Evolutionary conservation across 2,329 filamentous ascomycete species (phyloP).

Genomic region (Pseudogymnoascus sp.): DNA sequence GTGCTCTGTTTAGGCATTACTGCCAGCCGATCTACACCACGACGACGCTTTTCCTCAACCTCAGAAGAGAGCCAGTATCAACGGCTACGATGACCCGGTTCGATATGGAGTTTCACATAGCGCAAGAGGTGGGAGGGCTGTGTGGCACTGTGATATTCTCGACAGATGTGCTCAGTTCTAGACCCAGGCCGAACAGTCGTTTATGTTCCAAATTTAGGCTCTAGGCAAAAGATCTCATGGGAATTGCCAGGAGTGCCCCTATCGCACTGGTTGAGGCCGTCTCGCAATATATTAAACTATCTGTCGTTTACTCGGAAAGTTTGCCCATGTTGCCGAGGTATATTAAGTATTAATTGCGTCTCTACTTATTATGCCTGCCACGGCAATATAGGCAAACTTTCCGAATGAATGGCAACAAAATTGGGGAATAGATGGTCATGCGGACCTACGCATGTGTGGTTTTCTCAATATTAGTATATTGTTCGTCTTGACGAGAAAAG

Average conservation of each 20-base stretch:
- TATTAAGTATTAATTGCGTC: no score
- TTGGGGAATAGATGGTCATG: constrained; percentile 12
- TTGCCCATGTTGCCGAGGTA: no score
- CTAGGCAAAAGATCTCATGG: no score
- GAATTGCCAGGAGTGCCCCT: no score
- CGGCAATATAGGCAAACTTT: constrained; percentile 22
- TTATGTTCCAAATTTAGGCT: no score
- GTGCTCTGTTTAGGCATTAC: not conserved
- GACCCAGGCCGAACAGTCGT: no score
- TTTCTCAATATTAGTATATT: constrained; percentile 14
- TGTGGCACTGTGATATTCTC: not conserved
- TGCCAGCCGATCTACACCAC: not conserved
- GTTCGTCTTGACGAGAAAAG: constrained; percentile 12
- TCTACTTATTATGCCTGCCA: constrained; percentile 21
- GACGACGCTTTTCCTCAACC: not conserved
- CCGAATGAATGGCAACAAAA: constrained; percentile 16
- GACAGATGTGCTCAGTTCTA: not conserved
- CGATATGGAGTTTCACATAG: not conserved
- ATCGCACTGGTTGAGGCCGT: no score
- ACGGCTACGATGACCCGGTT: not conserved
- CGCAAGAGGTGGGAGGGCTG: not conserved
- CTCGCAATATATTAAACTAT: no score
- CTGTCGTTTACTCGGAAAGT: no score
- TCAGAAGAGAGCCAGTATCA: not conserved
- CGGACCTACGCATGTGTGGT: constrained; percentile 13